A percentile compares a stretch with the other conserved stretches of the same genome.
These are phyloP conservation scores for Coelastrella sp. DNA, from an alignment of 139 green algal genomes.

Conservation along the genomic window DNA sequence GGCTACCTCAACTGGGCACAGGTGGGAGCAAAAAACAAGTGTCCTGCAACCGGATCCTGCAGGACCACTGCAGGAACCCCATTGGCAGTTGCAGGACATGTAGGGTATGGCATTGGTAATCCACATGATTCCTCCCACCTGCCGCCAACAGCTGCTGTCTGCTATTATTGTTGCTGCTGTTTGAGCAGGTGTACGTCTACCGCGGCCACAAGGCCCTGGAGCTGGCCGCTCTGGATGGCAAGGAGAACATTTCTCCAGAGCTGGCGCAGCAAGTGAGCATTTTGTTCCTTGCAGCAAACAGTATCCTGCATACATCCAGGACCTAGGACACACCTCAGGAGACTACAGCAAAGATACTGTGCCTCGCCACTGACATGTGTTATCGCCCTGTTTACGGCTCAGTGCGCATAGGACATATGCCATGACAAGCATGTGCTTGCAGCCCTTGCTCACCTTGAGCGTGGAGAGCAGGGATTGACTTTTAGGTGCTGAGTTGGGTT, in stretches of 20 bases:
- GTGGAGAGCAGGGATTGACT: no score
- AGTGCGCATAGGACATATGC: no score
- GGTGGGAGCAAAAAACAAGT: neutral
- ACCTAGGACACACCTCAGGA: no score
- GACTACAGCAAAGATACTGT: no score
- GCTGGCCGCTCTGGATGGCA: constrained; percentile 35
- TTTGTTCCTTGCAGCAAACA: neutral
- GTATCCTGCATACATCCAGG: no score
- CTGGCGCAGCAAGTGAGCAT: neutral
- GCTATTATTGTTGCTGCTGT: neutral
- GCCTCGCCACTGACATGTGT: no score
- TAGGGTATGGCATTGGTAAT: neutral
- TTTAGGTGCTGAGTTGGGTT: no score
- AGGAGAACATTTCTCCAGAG: neutral
- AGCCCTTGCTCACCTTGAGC: no score
- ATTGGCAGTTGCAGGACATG: neutral
- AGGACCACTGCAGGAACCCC: neutral
- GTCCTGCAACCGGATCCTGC: neutral
- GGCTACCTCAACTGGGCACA: constrained; percentile 10
- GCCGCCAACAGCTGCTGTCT: neutral
- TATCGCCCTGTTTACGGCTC: no score
- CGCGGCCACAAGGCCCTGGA: constrained; percentile 49
- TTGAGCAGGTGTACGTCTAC: neutral
- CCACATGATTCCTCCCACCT: no score
- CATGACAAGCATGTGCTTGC: no score